Evolutionary conservation across 116 monocot species (phyloP).

Genomic region (Phalaenopsis hybrid): DNA sequence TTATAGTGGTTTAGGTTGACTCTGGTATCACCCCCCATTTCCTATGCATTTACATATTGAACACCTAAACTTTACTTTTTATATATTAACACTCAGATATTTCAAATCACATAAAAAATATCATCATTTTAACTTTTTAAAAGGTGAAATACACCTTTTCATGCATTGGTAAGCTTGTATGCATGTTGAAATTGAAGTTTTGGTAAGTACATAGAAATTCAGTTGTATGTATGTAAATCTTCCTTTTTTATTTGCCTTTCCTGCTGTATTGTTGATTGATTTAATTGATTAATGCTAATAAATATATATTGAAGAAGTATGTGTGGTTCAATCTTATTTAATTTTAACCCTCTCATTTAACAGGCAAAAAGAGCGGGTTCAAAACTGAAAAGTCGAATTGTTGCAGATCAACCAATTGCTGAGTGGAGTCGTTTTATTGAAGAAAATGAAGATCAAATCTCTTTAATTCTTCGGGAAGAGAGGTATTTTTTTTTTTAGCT

Average conservation of each 20-base stretch:
- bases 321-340: neutral
- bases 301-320: neutral
- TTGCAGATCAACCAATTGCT: slow-evolving; percentile 69
- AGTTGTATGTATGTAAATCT: too few species aligned
- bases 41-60: too few species aligned
- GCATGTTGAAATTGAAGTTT: too few species aligned
- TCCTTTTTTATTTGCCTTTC: neutral
- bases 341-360: slow-evolving; percentile 1
- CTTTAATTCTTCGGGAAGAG: slow-evolving; percentile 71
- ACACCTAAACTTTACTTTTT: too few species aligned
- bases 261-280: neutral
- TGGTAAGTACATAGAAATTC: too few species aligned
- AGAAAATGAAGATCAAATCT: slow-evolving; percentile 82
- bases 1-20: too few species aligned
- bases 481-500: slow-evolving; percentile 34
- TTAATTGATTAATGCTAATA: neutral
- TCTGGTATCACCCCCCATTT: too few species aligned
- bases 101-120: too few species aligned
- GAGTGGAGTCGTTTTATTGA: slow-evolving; percentile 79
- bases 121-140: too few species aligned
- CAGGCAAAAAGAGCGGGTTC: slow-evolving; percentile 93
- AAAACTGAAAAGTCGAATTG: slow-evolving; percentile 63
- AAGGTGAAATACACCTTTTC: too few species aligned
- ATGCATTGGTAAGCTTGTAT: too few species aligned
- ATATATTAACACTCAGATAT: too few species aligned